A percentile compares a stretch with the other conserved stretches of the same genome.
Evolutionary conservation across 345 rosid species (phyloP).

Genomic region (Citrus hindsii): DNA sequence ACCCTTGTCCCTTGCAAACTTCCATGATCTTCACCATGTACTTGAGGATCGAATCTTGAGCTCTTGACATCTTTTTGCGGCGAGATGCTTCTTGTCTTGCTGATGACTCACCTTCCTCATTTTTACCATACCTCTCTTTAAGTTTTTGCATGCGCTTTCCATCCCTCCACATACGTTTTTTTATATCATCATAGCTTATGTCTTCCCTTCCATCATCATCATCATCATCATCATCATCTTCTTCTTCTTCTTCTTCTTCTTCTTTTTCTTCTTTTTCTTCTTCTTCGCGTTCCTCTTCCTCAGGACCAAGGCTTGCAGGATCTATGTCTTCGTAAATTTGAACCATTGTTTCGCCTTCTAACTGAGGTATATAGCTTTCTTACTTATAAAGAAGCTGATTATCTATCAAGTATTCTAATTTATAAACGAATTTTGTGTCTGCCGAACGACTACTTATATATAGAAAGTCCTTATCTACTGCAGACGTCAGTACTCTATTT

Average conservation of each 20-base stretch:
- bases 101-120: conserved; percentile 8
- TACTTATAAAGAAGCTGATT: neutral
- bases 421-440: too few relatives aligned
- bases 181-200: conserved; percentile 52
- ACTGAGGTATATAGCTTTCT: neutral
- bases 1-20: conserved; percentile 58
- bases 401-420: too few relatives aligned
- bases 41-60: conserved; percentile 67
- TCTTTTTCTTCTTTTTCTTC: too few relatives aligned
- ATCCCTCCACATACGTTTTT: conserved; percentile 65
- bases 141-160: conserved; percentile 43
- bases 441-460: neutral
- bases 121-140: conserved; percentile 17
- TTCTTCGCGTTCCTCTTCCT: neutral
- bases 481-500: neutral
- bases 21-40: conserved; percentile 82
- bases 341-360: neutral
- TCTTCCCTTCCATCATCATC: conserved; percentile 10
- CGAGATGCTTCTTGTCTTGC: conserved; percentile 32
- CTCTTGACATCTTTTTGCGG: conserved; percentile 49
- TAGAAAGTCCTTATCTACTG: neutral
- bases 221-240: neutral
- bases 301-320: neutral
- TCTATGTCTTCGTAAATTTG: neutral
- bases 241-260: too few relatives aligned